Conservation (phyloP, 176 grass and related monocot species). For the Pontederia crassipes region DNA sequence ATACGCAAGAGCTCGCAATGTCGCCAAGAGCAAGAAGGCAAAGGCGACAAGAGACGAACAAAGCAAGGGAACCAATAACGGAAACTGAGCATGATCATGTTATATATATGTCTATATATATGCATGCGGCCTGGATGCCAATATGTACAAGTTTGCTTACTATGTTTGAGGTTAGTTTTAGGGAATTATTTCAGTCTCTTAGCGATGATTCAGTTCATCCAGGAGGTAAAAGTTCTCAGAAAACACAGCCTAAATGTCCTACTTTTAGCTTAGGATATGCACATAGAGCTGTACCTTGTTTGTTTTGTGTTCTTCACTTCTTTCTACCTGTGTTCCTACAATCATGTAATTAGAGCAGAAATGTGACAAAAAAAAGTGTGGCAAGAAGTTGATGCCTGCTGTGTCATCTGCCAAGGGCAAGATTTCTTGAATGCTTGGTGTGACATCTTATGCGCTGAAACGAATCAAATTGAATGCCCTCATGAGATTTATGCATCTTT, state of each 20-base stretch:
- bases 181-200: slow-evolving; percentile 18
- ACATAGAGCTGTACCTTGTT: not conserved
- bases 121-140: too few species aligned
- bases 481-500: too few species aligned
- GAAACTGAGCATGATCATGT: slow-evolving; percentile 2
- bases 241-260: too few species aligned
- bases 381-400: too few species aligned
- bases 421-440: too few species aligned
- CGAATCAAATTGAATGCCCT: too few species aligned
- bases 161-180: not conserved
- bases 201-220: slow-evolving; percentile 88
- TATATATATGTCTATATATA: not conserved
- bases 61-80: slow-evolving; percentile 10
- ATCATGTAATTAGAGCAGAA: too few species aligned
- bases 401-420: too few species aligned
- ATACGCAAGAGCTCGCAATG: slow-evolving; percentile 22
- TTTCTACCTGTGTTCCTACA: too few species aligned
- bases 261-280: not conserved
- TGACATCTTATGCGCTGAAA: too few species aligned
- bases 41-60: slow-evolving; percentile 20
- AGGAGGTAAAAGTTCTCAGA: slow-evolving; percentile 26
- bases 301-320: not conserved
- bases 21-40: slow-evolving; percentile 9
- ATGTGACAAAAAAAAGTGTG: too few species aligned
- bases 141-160: too few species aligned